phyloP scores from a whole-genome alignment of 768 basidiomycete genomes.

The Tricholoma sp. region DNA sequence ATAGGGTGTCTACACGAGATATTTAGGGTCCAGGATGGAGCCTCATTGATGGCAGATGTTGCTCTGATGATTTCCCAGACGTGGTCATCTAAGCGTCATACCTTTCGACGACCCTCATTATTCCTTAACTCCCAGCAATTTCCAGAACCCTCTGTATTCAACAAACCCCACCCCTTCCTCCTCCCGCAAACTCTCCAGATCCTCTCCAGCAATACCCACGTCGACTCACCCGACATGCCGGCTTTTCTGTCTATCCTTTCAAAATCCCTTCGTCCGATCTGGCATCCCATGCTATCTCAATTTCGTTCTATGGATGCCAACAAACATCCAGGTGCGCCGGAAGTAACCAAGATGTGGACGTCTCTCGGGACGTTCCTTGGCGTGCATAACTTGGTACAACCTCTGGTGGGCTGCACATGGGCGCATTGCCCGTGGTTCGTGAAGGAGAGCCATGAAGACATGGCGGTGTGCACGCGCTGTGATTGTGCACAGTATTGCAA shows the following conservation, averaged over 20 bases:
- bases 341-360: neutral
- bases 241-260: neutral
- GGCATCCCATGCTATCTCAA: neutral
- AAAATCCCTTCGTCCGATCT: neutral
- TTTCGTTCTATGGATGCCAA: neutral
- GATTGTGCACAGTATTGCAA: slow-evolving; percentile 1
- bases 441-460: neutral
- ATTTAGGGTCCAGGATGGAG: neutral
- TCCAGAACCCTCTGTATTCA: neutral
- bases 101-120: neutral
- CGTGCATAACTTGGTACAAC: neutral
- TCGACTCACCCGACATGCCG: neutral
- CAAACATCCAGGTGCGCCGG: neutral
- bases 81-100: neutral
- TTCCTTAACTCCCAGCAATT: neutral
- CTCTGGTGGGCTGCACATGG: neutral
- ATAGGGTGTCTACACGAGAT: neutral
- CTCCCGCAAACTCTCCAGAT: neutral
- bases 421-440: neutral
- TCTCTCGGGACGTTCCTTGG: neutral
- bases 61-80: neutral
- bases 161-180: neutral
- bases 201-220: neutral
- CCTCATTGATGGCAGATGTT: neutral
- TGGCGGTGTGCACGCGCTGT: neutral